Evolutionary conservation across 352 stramenopile genomes (phyloP), one percentile per base, ranked within the genome.

Genomic region (Phytophthora nicotianae): DNA sequence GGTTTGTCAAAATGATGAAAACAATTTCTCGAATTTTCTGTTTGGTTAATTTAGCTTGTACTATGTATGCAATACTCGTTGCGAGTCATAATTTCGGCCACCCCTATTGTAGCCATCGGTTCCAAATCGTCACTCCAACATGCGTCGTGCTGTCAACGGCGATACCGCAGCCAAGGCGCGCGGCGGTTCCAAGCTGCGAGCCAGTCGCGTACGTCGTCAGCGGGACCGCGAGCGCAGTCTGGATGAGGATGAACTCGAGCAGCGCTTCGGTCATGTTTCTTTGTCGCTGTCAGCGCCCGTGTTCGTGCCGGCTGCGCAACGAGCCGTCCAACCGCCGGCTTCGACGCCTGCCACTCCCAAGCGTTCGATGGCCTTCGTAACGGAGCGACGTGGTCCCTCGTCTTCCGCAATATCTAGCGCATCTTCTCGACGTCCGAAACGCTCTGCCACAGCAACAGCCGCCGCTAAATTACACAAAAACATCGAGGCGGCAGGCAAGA

Each of bases 201-300:
- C 79, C 5, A 76, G 71, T 23, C 83, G 83, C 43, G 77, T 84
- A 38, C 83, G 80, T 45, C 79, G 82, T 14, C 74, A 82, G 58
- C 82, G 78, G 11, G 55, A 74, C 46, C 68, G 64, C 23, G 72
- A 88, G 54, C 79, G 69, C 29, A 88, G 70, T 43, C 60, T 82
- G 45, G 75, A 86, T 49, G 77, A 78, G 19, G 78, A 86, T 20
- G 80, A 91, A 40, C 68, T 91, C 24, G 75, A 89, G 59, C 65
- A 86, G 62, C 81, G 78, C 50, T 88, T 91, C 42, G 79, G 80
- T 40, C 49, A 54, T 21, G 50, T 35, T 8, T 68, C 27, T 24
- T 50, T 76, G 19, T 79, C 79, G 29, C 65, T 88, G 19, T 80
- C 80, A 9, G 83, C 83, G 33, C 78, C 80, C 0, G 76, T 68